Base-by-base conservation (phyloP, 371 early-diverging fungal genomes). In the Apophysomyces elegans region DNA sequence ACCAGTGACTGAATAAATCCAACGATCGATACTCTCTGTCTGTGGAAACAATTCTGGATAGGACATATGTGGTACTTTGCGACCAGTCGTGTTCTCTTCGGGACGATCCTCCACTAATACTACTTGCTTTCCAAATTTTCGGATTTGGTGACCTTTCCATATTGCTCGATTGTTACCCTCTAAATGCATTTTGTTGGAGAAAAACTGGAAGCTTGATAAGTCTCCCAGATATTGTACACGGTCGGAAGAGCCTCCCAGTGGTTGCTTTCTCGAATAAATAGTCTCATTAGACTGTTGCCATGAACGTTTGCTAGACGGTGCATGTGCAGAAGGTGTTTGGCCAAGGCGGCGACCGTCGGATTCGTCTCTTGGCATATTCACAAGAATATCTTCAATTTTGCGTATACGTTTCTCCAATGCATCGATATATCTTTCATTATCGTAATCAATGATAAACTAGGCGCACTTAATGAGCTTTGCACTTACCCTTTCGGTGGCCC, bases 161-260 rank as follows among this genome's bases (percentile, higher is more conserved):
- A 44, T 73, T 47, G 13, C 63, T 2, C 37, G 50, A 16, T 37
- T 62, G 43, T 21, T 59, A 5, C 69, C 69, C 41, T 78, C 74
- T 11, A 82, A 46, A 7, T 65, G 70, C 4, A 82, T 70, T 59
- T 79, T 79, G 37, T 78, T 74, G 12, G 78, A 78, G 16, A 82
- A 76, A 54, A 82, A 70, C 26, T 79, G 77, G 41, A 79, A 70
- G 36, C 71, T 76, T 0, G 79, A 79, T 39, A 79, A 61, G 26
- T 82, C 83, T 2, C 83, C 83, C 12, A 82, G 46, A 54, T 77
- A 82, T 32, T 73, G 73, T 1, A 82, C 75, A 58, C 68, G 60
- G 58, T 82, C 77, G 1, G 76, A 73, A 6, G 68, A 69, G 14
- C 69, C 57, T 37, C 70, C 67, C 59, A 64, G 62, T 14, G 67